Percentiles rank a stretch among this genome's conserved stretches.
Evolutionary conservation across 768 basidiomycete genomes (phyloP).

Genomic region (Lepiota brunneoincarnata): DNA sequence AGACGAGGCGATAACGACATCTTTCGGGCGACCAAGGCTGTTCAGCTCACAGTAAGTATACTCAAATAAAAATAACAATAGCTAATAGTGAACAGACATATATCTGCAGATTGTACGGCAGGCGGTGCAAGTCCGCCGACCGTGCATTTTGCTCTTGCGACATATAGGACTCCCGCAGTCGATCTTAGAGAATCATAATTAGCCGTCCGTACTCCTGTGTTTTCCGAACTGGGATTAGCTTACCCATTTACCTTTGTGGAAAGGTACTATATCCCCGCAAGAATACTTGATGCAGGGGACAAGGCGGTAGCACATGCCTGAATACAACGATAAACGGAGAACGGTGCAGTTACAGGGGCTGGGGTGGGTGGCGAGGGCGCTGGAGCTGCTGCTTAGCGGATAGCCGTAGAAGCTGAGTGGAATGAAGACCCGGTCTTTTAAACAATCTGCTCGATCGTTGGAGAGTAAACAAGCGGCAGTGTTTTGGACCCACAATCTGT

Average conservation of each 20-base stretch:
- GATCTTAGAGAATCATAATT: slow-evolving; percentile 25
- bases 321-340: not conserved
- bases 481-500: no score
- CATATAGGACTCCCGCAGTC: slow-evolving; percentile 39
- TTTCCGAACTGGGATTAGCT: slow-evolving; percentile 14
- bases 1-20: slow-evolving; percentile 17
- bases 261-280: slow-evolving; percentile 34
- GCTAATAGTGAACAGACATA: slow-evolving; percentile 25
- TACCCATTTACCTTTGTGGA: slow-evolving; percentile 16
- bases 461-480: no score
- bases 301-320: slow-evolving; percentile 42
- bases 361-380: not conserved
- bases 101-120: slow-evolving; percentile 39
- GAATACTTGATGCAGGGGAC: slow-evolving; percentile 31
- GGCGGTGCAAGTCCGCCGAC: slow-evolving; percentile 26
- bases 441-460: not conserved
- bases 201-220: slow-evolving; percentile 4
- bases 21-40: slow-evolving; percentile 28
- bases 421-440: not conserved
- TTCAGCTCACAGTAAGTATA: no score
- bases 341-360: not conserved
- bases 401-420: not conserved
- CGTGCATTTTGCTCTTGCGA: slow-evolving; percentile 40
- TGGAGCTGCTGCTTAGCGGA: not conserved
- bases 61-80: not conserved